phyloP scores from a whole-genome alignment of 2,329 filamentous ascomycete genomes.

The Fusarium sp. region DNA sequence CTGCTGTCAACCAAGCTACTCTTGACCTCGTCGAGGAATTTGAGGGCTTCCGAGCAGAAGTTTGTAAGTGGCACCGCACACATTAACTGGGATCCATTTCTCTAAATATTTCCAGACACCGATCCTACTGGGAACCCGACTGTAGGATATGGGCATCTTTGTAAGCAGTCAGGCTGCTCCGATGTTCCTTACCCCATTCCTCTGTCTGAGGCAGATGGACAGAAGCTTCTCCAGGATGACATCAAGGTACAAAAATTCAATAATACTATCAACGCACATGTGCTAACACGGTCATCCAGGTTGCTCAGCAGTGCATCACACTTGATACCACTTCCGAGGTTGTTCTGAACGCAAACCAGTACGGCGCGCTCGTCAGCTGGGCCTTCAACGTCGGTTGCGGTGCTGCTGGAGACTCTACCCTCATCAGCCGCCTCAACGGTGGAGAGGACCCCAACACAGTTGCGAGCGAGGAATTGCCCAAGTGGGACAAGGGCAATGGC shows the following conservation, averaged over 20 bases:
- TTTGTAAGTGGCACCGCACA: conserved; percentile 15
- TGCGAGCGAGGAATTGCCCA: conserved; percentile 61
- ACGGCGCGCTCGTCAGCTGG: conserved; percentile 67
- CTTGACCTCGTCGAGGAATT: conserved; percentile 19
- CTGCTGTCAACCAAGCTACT: conserved; percentile 26
- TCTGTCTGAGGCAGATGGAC: conserved; percentile 58
- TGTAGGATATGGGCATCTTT: conserved; percentile 67
- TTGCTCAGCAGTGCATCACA: conserved; percentile 58
- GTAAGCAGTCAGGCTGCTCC: conserved; percentile 58
- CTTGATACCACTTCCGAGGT: conserved; percentile 48
- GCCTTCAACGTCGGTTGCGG: conserved; percentile 67
- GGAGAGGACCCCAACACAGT: conserved; percentile 53
- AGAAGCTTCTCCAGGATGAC: conserved; percentile 54
- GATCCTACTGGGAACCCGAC: conserved; percentile 65
- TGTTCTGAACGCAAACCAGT: conserved; percentile 63
- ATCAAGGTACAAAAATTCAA: conserved; percentile 15
- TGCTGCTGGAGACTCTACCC: conserved; percentile 58
- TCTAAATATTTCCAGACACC: conserved; percentile 21
- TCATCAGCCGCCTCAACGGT: conserved; percentile 39
- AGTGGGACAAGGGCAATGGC: conserved; percentile 62
- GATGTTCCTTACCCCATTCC: conserved; percentile 64
- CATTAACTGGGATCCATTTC: no score
- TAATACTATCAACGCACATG: background rate
- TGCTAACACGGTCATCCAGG: conserved; percentile 13
- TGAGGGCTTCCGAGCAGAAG: conserved; percentile 23